Percentiles rank a stretch among this genome's conserved stretches.
These are phyloP conservation scores for Saccharomycopsis phalli DNA, from an alignment of 1,139 yeast species.

Conservation along the genomic window DNA sequence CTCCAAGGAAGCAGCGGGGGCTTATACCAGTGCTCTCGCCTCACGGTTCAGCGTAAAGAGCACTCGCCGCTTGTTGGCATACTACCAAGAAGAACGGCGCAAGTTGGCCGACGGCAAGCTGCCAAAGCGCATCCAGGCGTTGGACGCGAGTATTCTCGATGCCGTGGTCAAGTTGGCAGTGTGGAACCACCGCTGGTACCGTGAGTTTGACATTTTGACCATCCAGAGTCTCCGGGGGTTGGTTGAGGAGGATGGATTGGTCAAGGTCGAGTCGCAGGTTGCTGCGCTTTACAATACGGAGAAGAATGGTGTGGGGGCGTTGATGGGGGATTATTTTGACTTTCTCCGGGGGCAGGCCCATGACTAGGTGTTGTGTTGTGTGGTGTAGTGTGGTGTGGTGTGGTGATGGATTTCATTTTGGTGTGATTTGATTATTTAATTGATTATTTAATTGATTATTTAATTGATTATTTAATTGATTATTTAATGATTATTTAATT, in stretches of 20 bases:
- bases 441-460: neutral
- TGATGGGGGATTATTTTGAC: constrained; percentile 46
- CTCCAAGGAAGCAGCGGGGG: constrained; percentile 74
- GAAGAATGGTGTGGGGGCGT: constrained; percentile 51
- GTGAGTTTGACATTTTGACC: constrained; percentile 72
- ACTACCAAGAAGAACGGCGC: constrained; percentile 38
- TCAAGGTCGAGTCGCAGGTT: constrained; percentile 68
- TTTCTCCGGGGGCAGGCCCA: too few relatives aligned
- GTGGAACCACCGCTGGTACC: constrained; percentile 98
- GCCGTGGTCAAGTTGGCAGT: constrained; percentile 69
- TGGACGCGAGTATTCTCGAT: constrained; percentile 59
- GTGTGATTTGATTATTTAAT: too few relatives aligned
- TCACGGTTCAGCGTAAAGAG: constrained; percentile 77
- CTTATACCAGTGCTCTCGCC: constrained; percentile 64
- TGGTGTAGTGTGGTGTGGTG: too few relatives aligned
- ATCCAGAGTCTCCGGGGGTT: constrained; percentile 47
- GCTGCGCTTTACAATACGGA: constrained; percentile 50
- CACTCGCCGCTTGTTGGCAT: constrained; percentile 63
- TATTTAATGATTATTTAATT: too few relatives aligned
- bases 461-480: neutral
- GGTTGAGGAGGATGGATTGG: constrained; percentile 68
- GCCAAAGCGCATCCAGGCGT: constrained; percentile 37
- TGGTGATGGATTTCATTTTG: too few relatives aligned
- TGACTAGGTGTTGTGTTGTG: too few relatives aligned
- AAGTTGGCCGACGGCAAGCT: constrained; percentile 28